phyloP scores from a whole-genome alignment of 768 basidiomycete genomes.

The Hericium alpestre region DNA sequence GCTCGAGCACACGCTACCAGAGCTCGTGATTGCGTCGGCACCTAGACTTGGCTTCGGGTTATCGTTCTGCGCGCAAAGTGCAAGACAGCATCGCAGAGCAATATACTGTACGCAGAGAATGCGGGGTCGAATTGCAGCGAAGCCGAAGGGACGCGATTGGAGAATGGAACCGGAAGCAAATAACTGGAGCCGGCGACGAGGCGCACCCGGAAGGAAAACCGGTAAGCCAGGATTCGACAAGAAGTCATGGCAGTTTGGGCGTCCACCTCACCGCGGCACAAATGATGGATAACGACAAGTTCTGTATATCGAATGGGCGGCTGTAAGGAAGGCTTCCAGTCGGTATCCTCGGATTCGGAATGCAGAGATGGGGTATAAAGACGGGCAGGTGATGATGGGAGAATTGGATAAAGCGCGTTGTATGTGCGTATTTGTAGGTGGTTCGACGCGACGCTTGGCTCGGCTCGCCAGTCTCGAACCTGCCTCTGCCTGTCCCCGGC shows the following conservation, averaged over 20 bases:
- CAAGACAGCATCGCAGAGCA: too few relatives aligned
- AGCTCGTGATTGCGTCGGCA: too few relatives aligned
- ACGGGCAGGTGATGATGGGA: neutral
- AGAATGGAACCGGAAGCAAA: neutral
- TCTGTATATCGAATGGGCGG: neutral
- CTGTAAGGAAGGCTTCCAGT: neutral
- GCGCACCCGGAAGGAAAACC: too few relatives aligned
- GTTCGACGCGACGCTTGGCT: neutral
- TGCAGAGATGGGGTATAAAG: neutral
- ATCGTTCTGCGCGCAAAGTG: too few relatives aligned
- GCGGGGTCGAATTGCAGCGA: too few relatives aligned
- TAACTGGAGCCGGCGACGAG: neutral
- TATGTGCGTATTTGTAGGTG: conserved; percentile 1
- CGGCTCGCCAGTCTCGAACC: neutral
- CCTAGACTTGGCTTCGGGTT: too few relatives aligned
- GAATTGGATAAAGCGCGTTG: neutral
- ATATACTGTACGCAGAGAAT: too few relatives aligned
- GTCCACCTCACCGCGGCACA: too few relatives aligned
- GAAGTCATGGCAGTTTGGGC: too few relatives aligned
- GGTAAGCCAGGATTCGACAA: too few relatives aligned
- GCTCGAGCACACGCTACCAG: too few relatives aligned
- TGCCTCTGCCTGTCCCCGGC: neutral
- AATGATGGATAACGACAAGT: neutral
- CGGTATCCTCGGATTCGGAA: neutral
- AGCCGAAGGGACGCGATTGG: neutral